Conservation (phyloP, 192 early-diverging fungal genomes). For the Coemansia aciculifera region DNA sequence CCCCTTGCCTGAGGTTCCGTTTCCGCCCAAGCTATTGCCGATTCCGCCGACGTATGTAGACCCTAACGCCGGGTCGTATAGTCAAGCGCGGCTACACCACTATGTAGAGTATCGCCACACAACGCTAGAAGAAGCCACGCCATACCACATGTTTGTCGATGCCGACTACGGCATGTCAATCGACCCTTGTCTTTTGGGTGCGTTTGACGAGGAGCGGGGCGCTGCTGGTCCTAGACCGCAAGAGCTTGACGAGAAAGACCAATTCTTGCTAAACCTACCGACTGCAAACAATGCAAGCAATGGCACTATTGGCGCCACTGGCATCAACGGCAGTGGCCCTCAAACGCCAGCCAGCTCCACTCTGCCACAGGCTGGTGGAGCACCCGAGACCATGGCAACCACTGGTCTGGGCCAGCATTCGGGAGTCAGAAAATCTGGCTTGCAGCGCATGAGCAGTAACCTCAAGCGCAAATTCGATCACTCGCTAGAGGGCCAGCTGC, state of each 20-base stretch:
- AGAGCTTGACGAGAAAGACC: constrained; percentile 47
- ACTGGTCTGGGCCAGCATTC: neutral
- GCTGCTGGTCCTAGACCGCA: constrained; percentile 7
- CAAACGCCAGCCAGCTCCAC: neutral
- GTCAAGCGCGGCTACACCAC: constrained; percentile 49
- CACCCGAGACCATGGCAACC: neutral
- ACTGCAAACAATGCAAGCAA: neutral
- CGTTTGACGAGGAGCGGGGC: constrained; percentile 46
- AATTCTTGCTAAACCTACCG: constrained; percentile 47
- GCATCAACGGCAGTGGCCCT: neutral
- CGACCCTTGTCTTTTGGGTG: constrained; percentile 49
- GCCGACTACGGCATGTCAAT: constrained; percentile 58
- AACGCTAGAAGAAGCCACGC: constrained; percentile 52
- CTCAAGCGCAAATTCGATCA: constrained; percentile 43
- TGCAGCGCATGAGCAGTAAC: constrained; percentile 11
- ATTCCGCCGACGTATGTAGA: constrained; percentile 55
- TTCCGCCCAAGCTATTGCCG: constrained; percentile 57
- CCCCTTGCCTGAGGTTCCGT: constrained; percentile 53
- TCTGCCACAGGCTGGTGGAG: neutral
- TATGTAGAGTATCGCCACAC: constrained; percentile 54
- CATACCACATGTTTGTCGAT: constrained; percentile 55
- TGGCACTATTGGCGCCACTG: neutral
- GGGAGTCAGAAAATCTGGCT: constrained; percentile 1
- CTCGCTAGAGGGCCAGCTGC: constrained; percentile 45
- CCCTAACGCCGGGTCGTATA: constrained; percentile 46